These are phyloP conservation scores for Fusarium sp. DNA, from an alignment of 2,329 filamentous ascomycete genomes.

Conservation along the genomic window DNA sequence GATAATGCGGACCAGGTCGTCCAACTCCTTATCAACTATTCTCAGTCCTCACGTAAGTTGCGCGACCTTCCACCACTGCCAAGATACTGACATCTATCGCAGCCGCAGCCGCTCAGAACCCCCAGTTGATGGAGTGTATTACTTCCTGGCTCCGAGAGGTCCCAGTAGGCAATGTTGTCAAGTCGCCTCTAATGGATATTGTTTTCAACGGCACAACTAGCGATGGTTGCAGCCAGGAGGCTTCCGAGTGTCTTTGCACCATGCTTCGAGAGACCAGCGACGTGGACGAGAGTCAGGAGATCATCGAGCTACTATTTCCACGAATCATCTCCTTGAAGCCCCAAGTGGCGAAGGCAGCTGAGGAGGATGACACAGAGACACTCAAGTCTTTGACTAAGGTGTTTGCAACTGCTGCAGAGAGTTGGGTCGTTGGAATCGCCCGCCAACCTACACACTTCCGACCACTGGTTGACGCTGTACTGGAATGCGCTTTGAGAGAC, in stretches of 20 bases:
- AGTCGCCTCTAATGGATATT: slow-evolving; percentile 83
- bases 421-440: slow-evolving; percentile 93
- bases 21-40: slow-evolving; percentile 86
- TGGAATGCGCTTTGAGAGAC: slow-evolving; percentile 92
- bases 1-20: slow-evolving; percentile 92
- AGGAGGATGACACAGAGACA: slow-evolving; percentile 83
- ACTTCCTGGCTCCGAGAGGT: slow-evolving; percentile 97
- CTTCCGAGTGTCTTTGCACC: slow-evolving; percentile 90
- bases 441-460: slow-evolving; percentile 84
- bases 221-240: slow-evolving; percentile 83
- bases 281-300: slow-evolving; percentile 86
- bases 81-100: slow-evolving; percentile 32
- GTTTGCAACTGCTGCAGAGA: slow-evolving; percentile 91
- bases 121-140: slow-evolving; percentile 92
- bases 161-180: slow-evolving; percentile 82
- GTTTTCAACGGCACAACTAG: slow-evolving; percentile 81
- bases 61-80: neutral
- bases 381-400: slow-evolving; percentile 91
- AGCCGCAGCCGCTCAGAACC: slow-evolving; percentile 84
- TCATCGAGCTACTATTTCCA: slow-evolving; percentile 85
- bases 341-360: slow-evolving; percentile 77
- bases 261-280: slow-evolving; percentile 93
- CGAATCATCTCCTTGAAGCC: slow-evolving; percentile 79
- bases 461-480: slow-evolving; percentile 84
- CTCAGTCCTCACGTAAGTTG: slow-evolving; percentile 85